These are phyloP conservation scores for Zygosaccharomyces rouxii DNA, from an alignment of 805 yeast species.

Conservation along the genomic window DNA sequence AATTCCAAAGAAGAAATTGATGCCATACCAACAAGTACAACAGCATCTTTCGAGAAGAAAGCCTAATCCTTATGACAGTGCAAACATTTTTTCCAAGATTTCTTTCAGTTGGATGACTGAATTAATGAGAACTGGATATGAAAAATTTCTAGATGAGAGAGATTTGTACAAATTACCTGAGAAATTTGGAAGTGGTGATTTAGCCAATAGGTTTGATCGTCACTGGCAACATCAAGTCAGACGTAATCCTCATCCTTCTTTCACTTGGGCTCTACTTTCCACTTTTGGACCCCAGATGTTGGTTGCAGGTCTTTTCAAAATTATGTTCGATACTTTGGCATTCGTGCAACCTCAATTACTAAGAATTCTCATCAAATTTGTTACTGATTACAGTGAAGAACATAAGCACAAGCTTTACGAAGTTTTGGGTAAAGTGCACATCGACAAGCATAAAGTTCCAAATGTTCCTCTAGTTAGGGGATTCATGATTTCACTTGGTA, in stretches of 20 bases:
- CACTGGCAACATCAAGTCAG: conserved; percentile 60
- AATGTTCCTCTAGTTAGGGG: conserved; percentile 67
- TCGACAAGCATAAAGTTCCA: conserved; percentile 24
- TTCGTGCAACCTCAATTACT: conserved; percentile 86
- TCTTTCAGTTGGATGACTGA: conserved; percentile 91
- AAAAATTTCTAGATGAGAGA: conserved; percentile 45
- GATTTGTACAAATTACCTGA: conserved; percentile 81
- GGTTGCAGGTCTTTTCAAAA: conserved; percentile 68
- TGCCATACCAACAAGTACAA: conserved; percentile 41
- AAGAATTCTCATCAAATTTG: conserved; percentile 57
- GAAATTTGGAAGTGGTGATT: conserved; percentile 51
- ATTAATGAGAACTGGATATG: conserved; percentile 73
- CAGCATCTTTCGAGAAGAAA: conserved; percentile 30
- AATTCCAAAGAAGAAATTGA: conserved; percentile 38
- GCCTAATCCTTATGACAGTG: conserved; percentile 38
- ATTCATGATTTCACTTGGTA: conserved; percentile 64
- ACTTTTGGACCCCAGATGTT: conserved; percentile 74
- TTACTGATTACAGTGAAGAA: conserved; percentile 43
- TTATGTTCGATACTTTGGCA: conserved; percentile 70
- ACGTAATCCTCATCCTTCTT: conserved; percentile 43
- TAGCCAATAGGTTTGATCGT: conserved; percentile 46
- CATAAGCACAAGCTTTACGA: conserved; percentile 13
- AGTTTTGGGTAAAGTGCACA: conserved; percentile 1
- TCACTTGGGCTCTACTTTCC: conserved; percentile 54
- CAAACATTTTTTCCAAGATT: conserved; percentile 66